These are phyloP conservation scores for Vitis rotundifolia DNA, from an alignment of 164 flowering plant species.

Conservation along the genomic window DNA sequence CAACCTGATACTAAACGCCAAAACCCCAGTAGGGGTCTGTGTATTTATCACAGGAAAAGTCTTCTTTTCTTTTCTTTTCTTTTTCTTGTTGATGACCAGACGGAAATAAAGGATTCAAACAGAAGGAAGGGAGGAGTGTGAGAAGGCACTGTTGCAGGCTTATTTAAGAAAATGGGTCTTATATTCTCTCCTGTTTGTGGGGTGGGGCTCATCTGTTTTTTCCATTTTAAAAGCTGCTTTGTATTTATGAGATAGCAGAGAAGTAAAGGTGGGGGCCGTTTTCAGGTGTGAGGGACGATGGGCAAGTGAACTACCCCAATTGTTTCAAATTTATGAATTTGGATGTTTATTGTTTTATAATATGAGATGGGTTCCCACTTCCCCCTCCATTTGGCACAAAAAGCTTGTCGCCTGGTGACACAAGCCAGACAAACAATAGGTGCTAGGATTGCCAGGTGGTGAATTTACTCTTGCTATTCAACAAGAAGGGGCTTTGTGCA, in stretches of 20 bases:
- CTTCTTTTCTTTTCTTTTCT: conserved; percentile 9
- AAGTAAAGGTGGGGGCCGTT: conserved; percentile 25
- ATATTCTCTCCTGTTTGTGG: conserved; percentile 23
- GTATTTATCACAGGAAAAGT: conserved; percentile 27
- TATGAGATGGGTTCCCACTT: conserved; percentile 9
- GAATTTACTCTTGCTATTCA: conserved; percentile 30
- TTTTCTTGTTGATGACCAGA: conserved; percentile 29
- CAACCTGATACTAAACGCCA: conserved; percentile 24
- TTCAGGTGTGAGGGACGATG: conserved; percentile 29
- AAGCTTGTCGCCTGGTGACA: conserved; percentile 22
- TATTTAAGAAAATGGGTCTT: conserved; percentile 31
- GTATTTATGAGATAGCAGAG: conserved; percentile 32
- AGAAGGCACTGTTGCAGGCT: conserved; percentile 8
- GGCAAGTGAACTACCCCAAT: conserved; percentile 21
- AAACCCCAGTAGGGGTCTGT: conserved; percentile 40
- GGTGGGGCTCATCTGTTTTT: conserved; percentile 27
- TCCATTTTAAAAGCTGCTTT: conserved; percentile 30
- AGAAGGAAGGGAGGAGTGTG: conserved; percentile 8
- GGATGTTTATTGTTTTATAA: conserved; percentile 12
- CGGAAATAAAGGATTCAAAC: conserved; percentile 26
- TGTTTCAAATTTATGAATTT: conserved; percentile 18
- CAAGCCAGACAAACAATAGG: conserved; percentile 27
- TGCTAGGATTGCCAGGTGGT: conserved; percentile 35
- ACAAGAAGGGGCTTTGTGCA: conserved; percentile 22
- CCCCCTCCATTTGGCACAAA: background rate